Evolutionary conservation across 306 rosid species (phyloP).

Genomic region (Casuarina equisetifolia): DNA sequence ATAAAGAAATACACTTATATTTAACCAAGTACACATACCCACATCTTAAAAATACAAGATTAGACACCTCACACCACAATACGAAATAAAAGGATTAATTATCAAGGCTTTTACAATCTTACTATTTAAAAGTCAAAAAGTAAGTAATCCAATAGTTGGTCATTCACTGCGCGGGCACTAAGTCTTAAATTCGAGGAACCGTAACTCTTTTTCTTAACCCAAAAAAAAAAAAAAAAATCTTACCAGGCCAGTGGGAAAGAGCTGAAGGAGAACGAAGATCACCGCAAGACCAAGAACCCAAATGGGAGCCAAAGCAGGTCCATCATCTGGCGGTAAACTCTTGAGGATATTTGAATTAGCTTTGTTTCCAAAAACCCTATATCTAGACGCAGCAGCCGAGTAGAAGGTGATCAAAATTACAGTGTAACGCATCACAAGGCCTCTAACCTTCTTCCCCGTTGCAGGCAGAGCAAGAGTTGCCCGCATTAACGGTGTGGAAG

Average conservation of each 20-base stretch:
- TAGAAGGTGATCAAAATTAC: conserved; percentile 77
- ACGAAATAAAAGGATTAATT: no score
- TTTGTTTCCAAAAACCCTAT: conserved; percentile 82
- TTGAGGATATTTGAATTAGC: conserved; percentile 68
- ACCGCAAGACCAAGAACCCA: conserved; percentile 79
- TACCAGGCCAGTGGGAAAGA: conserved; percentile 90
- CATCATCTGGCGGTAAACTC: conserved; percentile 67
- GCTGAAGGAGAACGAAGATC: conserved; percentile 83
- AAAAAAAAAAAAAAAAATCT: not conserved
- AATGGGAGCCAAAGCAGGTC: conserved; percentile 83
- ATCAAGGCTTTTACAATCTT: no score
- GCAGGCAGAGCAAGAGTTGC: conserved; percentile 98
- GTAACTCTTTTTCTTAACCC: no score
- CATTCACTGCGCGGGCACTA: no score
- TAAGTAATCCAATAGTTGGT: no score
- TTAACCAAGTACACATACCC: no score
- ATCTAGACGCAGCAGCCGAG: conserved; percentile 76
- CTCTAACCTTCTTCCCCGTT: conserved; percentile 93
- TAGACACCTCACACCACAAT: no score
- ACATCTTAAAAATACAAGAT: no score
- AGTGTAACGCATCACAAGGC: conserved; percentile 76
- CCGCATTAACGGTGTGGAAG: conserved; percentile 39
- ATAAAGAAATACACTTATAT: no score
- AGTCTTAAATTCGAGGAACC: no score
- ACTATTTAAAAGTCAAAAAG: no score